phyloP scores from a whole-genome alignment of 2,329 filamentous ascomycete genomes.

The Aotearoamyces nothofagi region DNA sequence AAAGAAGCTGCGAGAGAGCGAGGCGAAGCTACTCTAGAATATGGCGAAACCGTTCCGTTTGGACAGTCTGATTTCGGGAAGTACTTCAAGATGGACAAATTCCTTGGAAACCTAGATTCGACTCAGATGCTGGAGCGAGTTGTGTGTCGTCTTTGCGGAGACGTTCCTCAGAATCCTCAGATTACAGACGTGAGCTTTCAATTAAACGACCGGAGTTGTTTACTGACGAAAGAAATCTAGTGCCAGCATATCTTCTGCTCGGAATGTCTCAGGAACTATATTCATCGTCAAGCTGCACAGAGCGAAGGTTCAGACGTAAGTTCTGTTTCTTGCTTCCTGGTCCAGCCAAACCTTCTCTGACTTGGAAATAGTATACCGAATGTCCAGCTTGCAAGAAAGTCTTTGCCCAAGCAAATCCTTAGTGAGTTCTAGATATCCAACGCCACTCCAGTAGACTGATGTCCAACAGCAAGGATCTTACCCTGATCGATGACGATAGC shows the following conservation, averaged over 20 bases:
- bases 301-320: slow-evolving; percentile 10
- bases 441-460: no score
- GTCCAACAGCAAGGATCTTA: no score
- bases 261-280: slow-evolving; percentile 25
- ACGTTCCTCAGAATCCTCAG: slow-evolving; percentile 22
- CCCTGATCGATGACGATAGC: no score
- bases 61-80: slow-evolving; percentile 15
- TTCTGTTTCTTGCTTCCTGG: no score
- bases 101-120: slow-evolving; percentile 16
- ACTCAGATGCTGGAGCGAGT: slow-evolving; percentile 18
- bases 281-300: slow-evolving; percentile 14
- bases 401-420: slow-evolving; percentile 4
- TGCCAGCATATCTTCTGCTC: slow-evolving; percentile 42
- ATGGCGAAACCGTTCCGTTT: slow-evolving; percentile 9
- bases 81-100: slow-evolving; percentile 15
- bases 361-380: slow-evolving; percentile 6
- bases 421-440: no score
- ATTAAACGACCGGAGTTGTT: not conserved
- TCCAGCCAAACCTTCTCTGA: no score
- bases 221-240: no score
- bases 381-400: slow-evolving; percentile 12
- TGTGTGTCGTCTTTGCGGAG: slow-evolving; percentile 27
- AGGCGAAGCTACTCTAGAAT: slow-evolving; percentile 4
- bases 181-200: slow-evolving; percentile 9
- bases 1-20: not conserved